A percentile compares a stretch with the other conserved stretches of the same genome.
These are phyloP conservation scores for Phytophthora pinifolia DNA, from an alignment of 352 stramenopile species.

Conservation along the genomic window DNA sequence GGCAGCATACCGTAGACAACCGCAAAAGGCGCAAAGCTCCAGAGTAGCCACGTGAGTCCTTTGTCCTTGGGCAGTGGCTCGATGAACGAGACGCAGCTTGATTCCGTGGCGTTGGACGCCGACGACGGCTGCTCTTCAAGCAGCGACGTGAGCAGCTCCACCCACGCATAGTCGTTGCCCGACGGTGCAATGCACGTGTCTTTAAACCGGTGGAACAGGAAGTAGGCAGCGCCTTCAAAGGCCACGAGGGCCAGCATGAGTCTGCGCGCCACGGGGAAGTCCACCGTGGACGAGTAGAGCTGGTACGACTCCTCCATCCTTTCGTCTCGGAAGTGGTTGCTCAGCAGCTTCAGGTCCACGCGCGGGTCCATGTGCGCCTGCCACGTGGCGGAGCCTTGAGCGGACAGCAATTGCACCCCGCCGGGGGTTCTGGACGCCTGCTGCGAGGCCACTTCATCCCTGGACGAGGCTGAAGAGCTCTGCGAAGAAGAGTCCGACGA, in stretches of 20 bases:
- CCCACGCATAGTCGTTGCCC: constrained; percentile 32
- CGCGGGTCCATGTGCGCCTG: constrained; percentile 55
- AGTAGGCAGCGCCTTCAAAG: constrained; percentile 55
- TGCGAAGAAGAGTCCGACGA: constrained; percentile 24
- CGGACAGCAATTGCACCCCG: constrained; percentile 35
- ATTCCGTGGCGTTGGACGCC: constrained; percentile 13
- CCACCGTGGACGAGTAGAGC: constrained; percentile 70
- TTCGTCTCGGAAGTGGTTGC: constrained; percentile 73
- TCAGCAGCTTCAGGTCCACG: constrained; percentile 52
- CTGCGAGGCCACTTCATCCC: constrained; percentile 3
- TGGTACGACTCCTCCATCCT: constrained; percentile 80
- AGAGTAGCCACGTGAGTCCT: constrained; percentile 45
- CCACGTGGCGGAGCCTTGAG: constrained; percentile 42
- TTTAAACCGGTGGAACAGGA: constrained; percentile 50
- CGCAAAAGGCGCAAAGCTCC: constrained; percentile 64
- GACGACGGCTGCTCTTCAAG: constrained; percentile 12
- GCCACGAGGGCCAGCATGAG: constrained; percentile 64
- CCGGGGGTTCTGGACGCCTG: constrained; percentile 9
- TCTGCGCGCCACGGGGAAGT: constrained; percentile 57
- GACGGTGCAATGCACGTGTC: constrained; percentile 38
- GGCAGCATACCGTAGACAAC: constrained; percentile 60
- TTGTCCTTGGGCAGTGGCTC: constrained; percentile 27
- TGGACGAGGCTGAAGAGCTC: constrained; percentile 17
- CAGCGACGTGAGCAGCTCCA: constrained; percentile 22
- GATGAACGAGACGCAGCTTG: constrained; percentile 37